These are phyloP conservation scores for Sarocladiaceae sp. DNA, from an alignment of 2,329 filamentous ascomycete genomes.

Conservation along the genomic window DNA sequence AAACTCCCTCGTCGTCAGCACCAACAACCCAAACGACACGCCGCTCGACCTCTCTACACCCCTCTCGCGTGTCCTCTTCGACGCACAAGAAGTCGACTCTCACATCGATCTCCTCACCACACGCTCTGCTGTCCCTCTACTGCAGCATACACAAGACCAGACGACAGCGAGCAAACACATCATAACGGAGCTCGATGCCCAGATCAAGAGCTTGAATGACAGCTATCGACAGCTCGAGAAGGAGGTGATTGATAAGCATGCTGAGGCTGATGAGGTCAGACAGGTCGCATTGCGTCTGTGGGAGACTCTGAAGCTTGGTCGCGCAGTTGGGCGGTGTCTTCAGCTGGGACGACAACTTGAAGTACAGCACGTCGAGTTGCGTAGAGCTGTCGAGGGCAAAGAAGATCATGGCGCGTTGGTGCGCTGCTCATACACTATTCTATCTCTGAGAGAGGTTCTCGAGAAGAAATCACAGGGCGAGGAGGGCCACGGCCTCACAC, in stretches of 20 bases:
- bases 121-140: slow-evolving; percentile 73
- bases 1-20: slow-evolving; percentile 81
- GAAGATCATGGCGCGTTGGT: slow-evolving; percentile 77
- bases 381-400: slow-evolving; percentile 35
- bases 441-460: slow-evolving; percentile 71
- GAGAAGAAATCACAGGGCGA: slow-evolving; percentile 62
- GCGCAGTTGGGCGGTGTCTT: slow-evolving; percentile 73
- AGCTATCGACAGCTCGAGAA: slow-evolving; percentile 82
- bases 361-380: slow-evolving; percentile 69
- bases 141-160: slow-evolving; percentile 73
- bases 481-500: slow-evolving; percentile 73
- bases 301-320: slow-evolving; percentile 71
- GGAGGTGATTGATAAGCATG: slow-evolving; percentile 82
- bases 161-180: slow-evolving; percentile 69
- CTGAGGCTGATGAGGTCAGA: slow-evolving; percentile 78
- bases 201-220: slow-evolving; percentile 75
- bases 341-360: slow-evolving; percentile 83
- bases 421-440: slow-evolving; percentile 74
- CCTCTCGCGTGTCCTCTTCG: slow-evolving; percentile 88
- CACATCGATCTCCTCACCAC: slow-evolving; percentile 90
- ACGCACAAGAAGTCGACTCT: slow-evolving; percentile 94
- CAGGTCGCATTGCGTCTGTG: slow-evolving; percentile 74
- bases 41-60: slow-evolving; percentile 92
- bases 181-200: slow-evolving; percentile 70
- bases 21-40: slow-evolving; percentile 87